Conservation (phyloP, 345 rosid species). For the Syzygium grande region DNA sequence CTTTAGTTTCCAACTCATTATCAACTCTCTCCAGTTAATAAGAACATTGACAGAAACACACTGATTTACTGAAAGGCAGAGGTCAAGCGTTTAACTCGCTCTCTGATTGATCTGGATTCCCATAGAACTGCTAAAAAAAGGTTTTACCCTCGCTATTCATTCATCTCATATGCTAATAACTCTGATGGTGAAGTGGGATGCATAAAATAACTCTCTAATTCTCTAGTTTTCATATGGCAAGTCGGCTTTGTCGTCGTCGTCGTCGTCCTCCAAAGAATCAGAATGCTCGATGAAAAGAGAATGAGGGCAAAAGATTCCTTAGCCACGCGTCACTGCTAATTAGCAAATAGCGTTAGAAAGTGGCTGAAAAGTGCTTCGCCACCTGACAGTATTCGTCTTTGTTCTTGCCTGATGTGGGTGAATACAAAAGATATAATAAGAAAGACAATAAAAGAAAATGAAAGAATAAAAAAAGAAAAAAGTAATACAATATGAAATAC, state of each 20-base stretch:
- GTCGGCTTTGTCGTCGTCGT: too few relatives aligned
- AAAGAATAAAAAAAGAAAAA: too few relatives aligned
- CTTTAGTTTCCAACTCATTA: neutral
- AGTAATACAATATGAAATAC: too few relatives aligned
- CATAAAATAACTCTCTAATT: neutral
- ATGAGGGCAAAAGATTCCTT: neutral
- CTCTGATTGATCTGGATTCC: neutral
- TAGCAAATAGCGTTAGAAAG: neutral
- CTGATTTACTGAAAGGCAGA: neutral
- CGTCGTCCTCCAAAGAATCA: neutral
- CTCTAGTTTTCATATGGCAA: neutral
- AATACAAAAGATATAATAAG: too few relatives aligned
- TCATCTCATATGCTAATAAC: neutral
- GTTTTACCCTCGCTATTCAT: neutral
- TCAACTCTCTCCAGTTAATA: neutral
- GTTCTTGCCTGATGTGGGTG: too few relatives aligned
- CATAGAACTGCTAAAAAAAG: neutral
- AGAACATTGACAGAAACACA: neutral
- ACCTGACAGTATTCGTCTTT: too few relatives aligned
- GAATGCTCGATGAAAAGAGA: neutral
- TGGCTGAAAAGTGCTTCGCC: neutral
- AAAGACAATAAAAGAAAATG: too few relatives aligned
- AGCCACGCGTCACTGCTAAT: neutral
- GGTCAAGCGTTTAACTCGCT: neutral
- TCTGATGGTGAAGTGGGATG: neutral